These are phyloP conservation scores for Amylocarpus encephaloides DNA, from an alignment of 2,329 filamentous ascomycete genomes.

Conservation along the genomic window DNA sequence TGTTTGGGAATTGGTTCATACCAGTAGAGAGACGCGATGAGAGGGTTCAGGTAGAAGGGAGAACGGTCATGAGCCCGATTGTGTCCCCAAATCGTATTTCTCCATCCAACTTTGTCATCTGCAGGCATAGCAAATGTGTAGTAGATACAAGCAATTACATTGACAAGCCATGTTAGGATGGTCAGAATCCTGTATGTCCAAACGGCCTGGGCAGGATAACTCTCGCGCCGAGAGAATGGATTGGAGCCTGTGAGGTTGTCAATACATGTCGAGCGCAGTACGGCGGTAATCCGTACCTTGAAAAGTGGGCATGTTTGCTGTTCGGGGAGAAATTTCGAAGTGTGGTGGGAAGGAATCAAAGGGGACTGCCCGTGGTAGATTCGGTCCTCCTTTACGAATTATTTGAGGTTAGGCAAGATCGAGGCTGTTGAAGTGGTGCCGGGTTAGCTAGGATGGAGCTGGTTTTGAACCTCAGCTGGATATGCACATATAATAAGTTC, in stretches of 20 bases:
- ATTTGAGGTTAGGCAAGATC: no score
- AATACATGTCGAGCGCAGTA: not conserved
- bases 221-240: constrained; percentile 67
- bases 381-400: no score
- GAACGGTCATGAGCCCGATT: constrained; percentile 56
- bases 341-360: no score
- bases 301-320: no score
- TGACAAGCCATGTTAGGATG: constrained; percentile 66
- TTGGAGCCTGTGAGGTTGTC: constrained; percentile 32
- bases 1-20: constrained; percentile 32
- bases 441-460: no score
- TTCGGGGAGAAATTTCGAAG: no score
- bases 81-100: constrained; percentile 65
- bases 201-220: constrained; percentile 55
- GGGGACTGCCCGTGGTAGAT: no score
- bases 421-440: no score
- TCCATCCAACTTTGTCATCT: constrained; percentile 52
- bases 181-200: constrained; percentile 71
- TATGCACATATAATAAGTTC: no score
- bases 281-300: not conserved
- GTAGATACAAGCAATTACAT: constrained; percentile 66
- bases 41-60: constrained; percentile 67
- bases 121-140: constrained; percentile 59
- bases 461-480: no score
- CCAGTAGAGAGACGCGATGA: constrained; percentile 70